A percentile compares a stretch with the other conserved stretches of the same genome.
Conservation (phyloP, 2,329 filamentous ascomycete species). For the Amesomyces nigricolor region DNA sequence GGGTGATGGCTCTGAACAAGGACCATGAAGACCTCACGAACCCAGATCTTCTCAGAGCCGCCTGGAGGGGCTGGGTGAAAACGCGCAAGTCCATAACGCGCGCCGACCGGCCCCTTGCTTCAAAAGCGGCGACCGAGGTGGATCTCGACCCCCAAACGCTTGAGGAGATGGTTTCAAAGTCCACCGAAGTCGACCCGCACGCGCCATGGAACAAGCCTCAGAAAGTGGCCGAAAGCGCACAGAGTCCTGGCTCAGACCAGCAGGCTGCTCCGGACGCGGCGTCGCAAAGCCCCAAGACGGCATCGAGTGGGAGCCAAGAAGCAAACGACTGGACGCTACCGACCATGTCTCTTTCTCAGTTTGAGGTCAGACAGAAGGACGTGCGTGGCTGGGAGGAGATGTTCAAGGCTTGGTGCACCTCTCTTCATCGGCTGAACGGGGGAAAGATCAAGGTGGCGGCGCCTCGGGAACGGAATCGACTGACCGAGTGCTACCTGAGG, state of each 20-base stretch:
- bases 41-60: slow-evolving; percentile 9
- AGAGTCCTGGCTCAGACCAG: not conserved
- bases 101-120: not conserved
- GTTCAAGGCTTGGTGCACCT: slow-evolving; percentile 21
- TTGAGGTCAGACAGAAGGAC: slow-evolving; percentile 12
- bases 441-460: slow-evolving; percentile 8
- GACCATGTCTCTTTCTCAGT: not conserved
- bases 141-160: slow-evolving; percentile 10
- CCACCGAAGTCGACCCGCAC: not conserved
- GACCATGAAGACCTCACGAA: slow-evolving; percentile 11
- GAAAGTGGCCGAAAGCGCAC: not conserved
- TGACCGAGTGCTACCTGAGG: slow-evolving; percentile 11
- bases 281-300: slow-evolving; percentile 2
- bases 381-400: slow-evolving; percentile 16
- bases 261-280: not conserved
- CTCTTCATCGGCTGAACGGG: slow-evolving; percentile 15
- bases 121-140: slow-evolving; percentile 4
- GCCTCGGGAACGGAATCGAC: slow-evolving; percentile 1
- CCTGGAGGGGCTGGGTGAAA: slow-evolving; percentile 21
- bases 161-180: slow-evolving; percentile 1
- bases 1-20: slow-evolving; percentile 19
- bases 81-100: slow-evolving; percentile 3
- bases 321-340: slow-evolving; percentile 6
- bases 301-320: not conserved
- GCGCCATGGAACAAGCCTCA: not conserved